These are phyloP conservation scores for Silene coronaria DNA, from an alignment of 179 eudicot species.

Conservation along the genomic window DNA sequence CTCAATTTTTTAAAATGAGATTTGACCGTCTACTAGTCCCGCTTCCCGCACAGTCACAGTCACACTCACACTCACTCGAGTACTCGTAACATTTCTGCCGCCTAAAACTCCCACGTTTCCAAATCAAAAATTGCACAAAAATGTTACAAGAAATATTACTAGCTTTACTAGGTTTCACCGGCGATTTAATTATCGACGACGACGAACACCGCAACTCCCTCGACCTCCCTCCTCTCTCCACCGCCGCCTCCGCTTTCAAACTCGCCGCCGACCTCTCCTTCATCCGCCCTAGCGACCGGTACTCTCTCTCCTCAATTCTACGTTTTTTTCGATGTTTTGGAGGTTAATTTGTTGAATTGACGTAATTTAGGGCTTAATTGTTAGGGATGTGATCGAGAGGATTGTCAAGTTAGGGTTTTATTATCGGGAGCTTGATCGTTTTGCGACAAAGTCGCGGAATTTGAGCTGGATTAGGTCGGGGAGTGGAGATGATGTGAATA, in stretches of 20 bases:
- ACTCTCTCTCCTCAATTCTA: neutral
- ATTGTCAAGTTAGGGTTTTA: conserved; percentile 80
- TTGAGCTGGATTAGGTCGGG: conserved; percentile 87
- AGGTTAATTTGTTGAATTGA: conserved; percentile 9
- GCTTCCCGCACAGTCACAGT: too few species aligned
- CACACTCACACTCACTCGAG: too few species aligned
- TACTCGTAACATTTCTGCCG: too few species aligned
- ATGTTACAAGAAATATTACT: conserved; percentile 88
- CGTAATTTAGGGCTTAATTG: neutral
- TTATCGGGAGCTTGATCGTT: conserved; percentile 87
- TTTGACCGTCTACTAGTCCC: too few species aligned
- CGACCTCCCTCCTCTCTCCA: conserved; percentile 45
- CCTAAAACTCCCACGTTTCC: neutral
- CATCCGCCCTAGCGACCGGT: conserved; percentile 70
- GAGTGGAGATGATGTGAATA: conserved; percentile 26
- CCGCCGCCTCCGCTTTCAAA: conserved; percentile 48
- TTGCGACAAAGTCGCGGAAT: conserved; percentile 72
- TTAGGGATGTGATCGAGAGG: conserved; percentile 90
- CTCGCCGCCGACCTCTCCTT: conserved; percentile 88
- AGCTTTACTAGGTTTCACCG: conserved; percentile 86
- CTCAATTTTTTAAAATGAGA: too few species aligned
- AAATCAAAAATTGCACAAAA: neutral
- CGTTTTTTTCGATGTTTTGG: neutral
- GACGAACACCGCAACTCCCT: conserved; percentile 40
- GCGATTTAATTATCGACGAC: conserved; percentile 88